Conservation (phyloP, 169 alveolate genomes). For the Eimeria falciformis region DNA sequence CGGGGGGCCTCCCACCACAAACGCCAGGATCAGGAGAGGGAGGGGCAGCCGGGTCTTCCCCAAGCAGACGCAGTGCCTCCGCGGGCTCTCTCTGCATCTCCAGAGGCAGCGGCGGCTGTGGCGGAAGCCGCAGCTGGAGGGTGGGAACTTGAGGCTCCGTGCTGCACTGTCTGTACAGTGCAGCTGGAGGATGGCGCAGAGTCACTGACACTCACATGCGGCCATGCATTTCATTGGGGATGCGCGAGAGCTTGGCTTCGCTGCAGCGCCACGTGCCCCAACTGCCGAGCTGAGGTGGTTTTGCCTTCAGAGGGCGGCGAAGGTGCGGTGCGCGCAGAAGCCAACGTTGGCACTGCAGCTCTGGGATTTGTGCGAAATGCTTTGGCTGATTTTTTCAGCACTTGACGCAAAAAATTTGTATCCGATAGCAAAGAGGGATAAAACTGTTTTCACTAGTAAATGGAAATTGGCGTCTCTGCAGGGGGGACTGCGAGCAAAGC, state of each 20-base stretch:
- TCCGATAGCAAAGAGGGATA: too few species aligned
- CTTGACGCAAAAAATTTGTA: too few species aligned
- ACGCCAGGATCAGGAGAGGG: background rate
- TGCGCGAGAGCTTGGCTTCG: constrained; percentile 83
- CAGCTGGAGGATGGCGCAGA: constrained; percentile 54
- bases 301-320: constrained; percentile 39
- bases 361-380: constrained; percentile 62
- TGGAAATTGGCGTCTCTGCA: too few species aligned
- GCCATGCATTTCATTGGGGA: constrained; percentile 83
- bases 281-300: constrained; percentile 79
- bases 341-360: constrained; percentile 51
- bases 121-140: constrained; percentile 51
- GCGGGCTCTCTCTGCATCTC: background rate
- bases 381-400: constrained; percentile 36
- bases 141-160: constrained; percentile 73
- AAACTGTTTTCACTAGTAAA: too few species aligned
- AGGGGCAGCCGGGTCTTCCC: background rate
- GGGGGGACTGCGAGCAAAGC: too few species aligned
- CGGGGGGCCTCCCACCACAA: background rate
- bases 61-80: background rate
- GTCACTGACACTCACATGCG: constrained; percentile 78
- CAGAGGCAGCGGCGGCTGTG: background rate
- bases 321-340: background rate
- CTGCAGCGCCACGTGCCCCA: constrained; percentile 83
- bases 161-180: constrained; percentile 83